phyloP scores from a whole-genome alignment of 495 filamentous ascomycete species.

The Xylaria intraflava region DNA sequence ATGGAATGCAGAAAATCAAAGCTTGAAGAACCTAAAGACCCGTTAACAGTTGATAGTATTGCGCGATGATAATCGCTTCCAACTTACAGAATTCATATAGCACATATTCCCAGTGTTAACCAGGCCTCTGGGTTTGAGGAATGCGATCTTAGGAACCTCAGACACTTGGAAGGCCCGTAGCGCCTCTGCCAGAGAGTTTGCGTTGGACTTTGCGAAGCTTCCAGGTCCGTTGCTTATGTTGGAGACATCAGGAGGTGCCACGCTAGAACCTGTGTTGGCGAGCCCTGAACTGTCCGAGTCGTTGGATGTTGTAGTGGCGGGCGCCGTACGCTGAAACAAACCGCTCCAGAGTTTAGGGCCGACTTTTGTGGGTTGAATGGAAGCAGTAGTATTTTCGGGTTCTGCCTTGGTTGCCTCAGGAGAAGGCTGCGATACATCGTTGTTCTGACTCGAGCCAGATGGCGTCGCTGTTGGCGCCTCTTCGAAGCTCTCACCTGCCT shows the following conservation, averaged over 20 bases:
- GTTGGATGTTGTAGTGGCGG: slow-evolving; percentile 20
- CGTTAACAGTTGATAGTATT: background rate
- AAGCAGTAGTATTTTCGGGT: slow-evolving; percentile 25
- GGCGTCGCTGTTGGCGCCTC: slow-evolving; percentile 15
- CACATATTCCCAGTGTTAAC: slow-evolving; percentile 99
- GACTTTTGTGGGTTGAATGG: slow-evolving; percentile 36
- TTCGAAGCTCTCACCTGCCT: slow-evolving; percentile 26
- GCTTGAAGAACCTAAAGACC: slow-evolving; percentile 75
- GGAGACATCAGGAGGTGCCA: slow-evolving; percentile 6
- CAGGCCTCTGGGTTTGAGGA: slow-evolving; percentile 89
- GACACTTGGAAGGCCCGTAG: slow-evolving; percentile 58
- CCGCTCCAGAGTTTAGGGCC: slow-evolving; percentile 73
- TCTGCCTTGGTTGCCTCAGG: slow-evolving; percentile 12
- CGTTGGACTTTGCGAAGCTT: slow-evolving; percentile 48
- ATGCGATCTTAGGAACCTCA: slow-evolving; percentile 59
- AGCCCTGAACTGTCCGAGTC: slow-evolving; percentile 23
- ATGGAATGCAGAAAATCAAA: slow-evolving; percentile 84
- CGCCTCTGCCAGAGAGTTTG: slow-evolving; percentile 63
- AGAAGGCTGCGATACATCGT: slow-evolving; percentile 14
- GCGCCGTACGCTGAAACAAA: slow-evolving; percentile 53
- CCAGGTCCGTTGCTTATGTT: slow-evolving; percentile 16
- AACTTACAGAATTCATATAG: slow-evolving; percentile 97
- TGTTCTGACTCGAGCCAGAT: background rate
- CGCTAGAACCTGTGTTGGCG: slow-evolving; percentile 13
- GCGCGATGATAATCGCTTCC: background rate